phyloP scores from a whole-genome alignment of 768 basidiomycete genomes.

The Lactarius evosmus region DNA sequence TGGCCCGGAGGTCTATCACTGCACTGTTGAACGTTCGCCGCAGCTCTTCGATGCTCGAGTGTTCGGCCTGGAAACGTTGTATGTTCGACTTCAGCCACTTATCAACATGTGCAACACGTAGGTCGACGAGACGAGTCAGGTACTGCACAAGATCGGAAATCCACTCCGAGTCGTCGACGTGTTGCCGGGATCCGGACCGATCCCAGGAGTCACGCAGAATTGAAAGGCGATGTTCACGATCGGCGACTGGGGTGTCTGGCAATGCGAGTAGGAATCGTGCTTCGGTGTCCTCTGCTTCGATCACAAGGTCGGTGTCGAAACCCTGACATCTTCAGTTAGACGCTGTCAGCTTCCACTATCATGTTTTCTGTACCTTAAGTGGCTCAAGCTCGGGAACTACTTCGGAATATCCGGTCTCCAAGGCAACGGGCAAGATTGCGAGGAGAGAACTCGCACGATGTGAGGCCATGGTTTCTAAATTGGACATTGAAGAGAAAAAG shows the following conservation, averaged over 20 bases:
- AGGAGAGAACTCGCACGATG: slow-evolving; percentile 44
- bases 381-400: slow-evolving; percentile 45
- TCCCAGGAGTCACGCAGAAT: slow-evolving; percentile 35
- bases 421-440: slow-evolving; percentile 44
- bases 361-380: slow-evolving; percentile 48
- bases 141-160: slow-evolving; percentile 38
- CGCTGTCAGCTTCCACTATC: neutral
- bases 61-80: slow-evolving; percentile 42
- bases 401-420: slow-evolving; percentile 48
- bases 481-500: neutral
- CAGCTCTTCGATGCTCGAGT: slow-evolving; percentile 47
- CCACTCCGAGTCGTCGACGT: slow-evolving; percentile 44
- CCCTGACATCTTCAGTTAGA: slow-evolving; percentile 38
- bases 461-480: slow-evolving; percentile 47
- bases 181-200: slow-evolving; percentile 35
- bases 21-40: slow-evolving; percentile 44
- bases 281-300: slow-evolving; percentile 40
- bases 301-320: slow-evolving; percentile 46
- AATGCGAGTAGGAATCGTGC: slow-evolving; percentile 36
- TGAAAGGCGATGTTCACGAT: slow-evolving; percentile 32
- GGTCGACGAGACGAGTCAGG: slow-evolving; percentile 41
- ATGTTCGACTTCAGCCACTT: slow-evolving; percentile 52
- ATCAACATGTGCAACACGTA: slow-evolving; percentile 46
- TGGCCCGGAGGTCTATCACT: slow-evolving; percentile 45
- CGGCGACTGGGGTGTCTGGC: slow-evolving; percentile 24